Conservation (phyloP, 768 basidiomycete species). For the Amanita subjunquillea region DNA sequence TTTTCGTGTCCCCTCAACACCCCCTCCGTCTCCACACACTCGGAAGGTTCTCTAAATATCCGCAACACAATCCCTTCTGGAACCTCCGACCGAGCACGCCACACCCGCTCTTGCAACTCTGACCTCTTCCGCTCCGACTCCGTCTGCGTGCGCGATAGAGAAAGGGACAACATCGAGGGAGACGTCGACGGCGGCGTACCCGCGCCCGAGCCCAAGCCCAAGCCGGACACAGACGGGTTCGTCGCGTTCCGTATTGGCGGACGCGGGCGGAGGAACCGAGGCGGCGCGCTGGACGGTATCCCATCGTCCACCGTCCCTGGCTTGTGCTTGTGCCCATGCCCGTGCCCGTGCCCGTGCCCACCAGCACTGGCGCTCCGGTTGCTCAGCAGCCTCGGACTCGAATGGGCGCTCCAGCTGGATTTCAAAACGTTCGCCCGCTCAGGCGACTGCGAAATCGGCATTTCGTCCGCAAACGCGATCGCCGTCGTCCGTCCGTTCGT, state of each 20-base stretch:
- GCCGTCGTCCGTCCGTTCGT: background rate
- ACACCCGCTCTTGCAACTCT: conserved; percentile 5
- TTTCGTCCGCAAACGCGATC: background rate
- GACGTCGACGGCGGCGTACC: background rate
- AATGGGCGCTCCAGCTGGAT: background rate
- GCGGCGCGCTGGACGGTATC: too few species aligned
- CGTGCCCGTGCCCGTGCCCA: too few species aligned
- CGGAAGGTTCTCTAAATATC: conserved; percentile 5
- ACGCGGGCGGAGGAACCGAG: background rate
- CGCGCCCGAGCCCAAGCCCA: background rate
- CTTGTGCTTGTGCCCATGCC: background rate
- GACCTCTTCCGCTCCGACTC: background rate
- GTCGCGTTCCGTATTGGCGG: background rate
- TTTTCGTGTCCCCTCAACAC: background rate
- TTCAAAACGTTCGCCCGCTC: background rate
- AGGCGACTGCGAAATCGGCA: background rate
- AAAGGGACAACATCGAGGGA: background rate
- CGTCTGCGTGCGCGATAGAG: background rate
- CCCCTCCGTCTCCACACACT: conserved; percentile 2
- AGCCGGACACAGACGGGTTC: background rate
- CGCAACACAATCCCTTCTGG: background rate
- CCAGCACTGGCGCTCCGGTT: background rate
- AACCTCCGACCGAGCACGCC: background rate
- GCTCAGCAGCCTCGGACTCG: background rate
- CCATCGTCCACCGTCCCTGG: background rate